Conservation (phyloP, 1,139 yeast genomes). For the Hansenula lynferdii region DNA sequence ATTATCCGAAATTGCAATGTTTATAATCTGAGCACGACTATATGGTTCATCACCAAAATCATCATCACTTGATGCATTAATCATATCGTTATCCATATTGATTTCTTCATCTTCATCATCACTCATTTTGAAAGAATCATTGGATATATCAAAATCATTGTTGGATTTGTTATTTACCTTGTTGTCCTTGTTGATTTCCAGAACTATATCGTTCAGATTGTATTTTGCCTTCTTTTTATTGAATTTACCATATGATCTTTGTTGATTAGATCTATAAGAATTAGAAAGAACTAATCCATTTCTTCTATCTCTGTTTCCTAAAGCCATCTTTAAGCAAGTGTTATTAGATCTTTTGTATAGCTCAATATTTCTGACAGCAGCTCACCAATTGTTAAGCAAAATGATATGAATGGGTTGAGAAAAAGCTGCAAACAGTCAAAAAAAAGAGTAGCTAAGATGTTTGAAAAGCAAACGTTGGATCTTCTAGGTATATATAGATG, state of each 20-base stretch:
- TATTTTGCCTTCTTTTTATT: slow-evolving; percentile 18
- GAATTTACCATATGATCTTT: slow-evolving; percentile 19
- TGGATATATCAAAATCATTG: slow-evolving; percentile 19
- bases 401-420: too few relatives aligned
- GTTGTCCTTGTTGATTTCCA: slow-evolving; percentile 10
- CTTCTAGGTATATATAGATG: too few relatives aligned
- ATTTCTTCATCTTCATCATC: slow-evolving; percentile 11
- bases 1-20: slow-evolving; percentile 19
- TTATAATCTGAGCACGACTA: slow-evolving; percentile 14
- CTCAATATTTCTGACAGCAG: too few relatives aligned
- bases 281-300: slow-evolving; percentile 18
- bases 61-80: slow-evolving; percentile 5
- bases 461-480: too few relatives aligned
- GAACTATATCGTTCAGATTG: slow-evolving; percentile 17
- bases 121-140: slow-evolving; percentile 18
- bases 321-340: not conserved
- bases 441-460: too few relatives aligned
- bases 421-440: too few relatives aligned
- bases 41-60: slow-evolving; percentile 16
- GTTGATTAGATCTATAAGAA: slow-evolving; percentile 4
- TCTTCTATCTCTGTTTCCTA: slow-evolving; percentile 18
- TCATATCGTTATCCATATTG: not conserved
- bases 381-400: too few relatives aligned
- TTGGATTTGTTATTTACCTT: too few relatives aligned
- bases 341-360: too few relatives aligned